A percentile compares a stretch with the other conserved stretches of the same genome.
Conservation (phyloP, 2,329 filamentous ascomycete genomes). For the Xylariales sp. region DNA sequence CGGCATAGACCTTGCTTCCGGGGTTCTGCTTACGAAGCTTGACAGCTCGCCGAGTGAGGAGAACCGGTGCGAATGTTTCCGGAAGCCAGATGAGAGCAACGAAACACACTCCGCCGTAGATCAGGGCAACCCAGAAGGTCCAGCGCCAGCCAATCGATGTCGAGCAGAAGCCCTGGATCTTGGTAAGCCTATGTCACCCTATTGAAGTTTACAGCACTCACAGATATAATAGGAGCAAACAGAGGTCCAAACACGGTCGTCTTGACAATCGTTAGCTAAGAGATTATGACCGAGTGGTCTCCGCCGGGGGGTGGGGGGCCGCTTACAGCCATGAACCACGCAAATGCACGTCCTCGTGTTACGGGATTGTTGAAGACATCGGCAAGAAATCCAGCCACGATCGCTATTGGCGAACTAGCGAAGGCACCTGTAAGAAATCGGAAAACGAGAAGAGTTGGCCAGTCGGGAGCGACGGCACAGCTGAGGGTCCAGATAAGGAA, state of each 20-base stretch:
- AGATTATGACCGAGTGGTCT: not conserved
- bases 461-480: conserved; percentile 49
- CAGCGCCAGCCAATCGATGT: conserved; percentile 60
- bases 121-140: conserved; percentile 66
- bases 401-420: conserved; percentile 55
- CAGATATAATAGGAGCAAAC: conserved; percentile 58
- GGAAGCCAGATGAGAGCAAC: conserved; percentile 58
- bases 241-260: conserved; percentile 62
- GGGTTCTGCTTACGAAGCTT: conserved; percentile 53
- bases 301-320: no score
- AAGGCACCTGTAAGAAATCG: conserved; percentile 49
- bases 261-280: conserved; percentile 23
- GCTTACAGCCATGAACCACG: conserved; percentile 58
- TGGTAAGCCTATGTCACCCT: not conserved
- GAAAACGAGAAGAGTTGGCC: conserved; percentile 49
- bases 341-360: conserved; percentile 55
- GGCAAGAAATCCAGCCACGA: conserved; percentile 60
- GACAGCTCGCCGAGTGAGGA: conserved; percentile 52
- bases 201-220: not conserved
- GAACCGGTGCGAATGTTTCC: conserved; percentile 57
- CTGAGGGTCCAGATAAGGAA: conserved; percentile 51
- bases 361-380: conserved; percentile 58
- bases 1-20: conserved; percentile 45
- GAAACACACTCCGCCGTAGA: conserved; percentile 60
- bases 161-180: not conserved